phyloP scores from a whole-genome alignment of 2,329 filamentous ascomycete genomes.

The Hypomyces perniciosus region DNA sequence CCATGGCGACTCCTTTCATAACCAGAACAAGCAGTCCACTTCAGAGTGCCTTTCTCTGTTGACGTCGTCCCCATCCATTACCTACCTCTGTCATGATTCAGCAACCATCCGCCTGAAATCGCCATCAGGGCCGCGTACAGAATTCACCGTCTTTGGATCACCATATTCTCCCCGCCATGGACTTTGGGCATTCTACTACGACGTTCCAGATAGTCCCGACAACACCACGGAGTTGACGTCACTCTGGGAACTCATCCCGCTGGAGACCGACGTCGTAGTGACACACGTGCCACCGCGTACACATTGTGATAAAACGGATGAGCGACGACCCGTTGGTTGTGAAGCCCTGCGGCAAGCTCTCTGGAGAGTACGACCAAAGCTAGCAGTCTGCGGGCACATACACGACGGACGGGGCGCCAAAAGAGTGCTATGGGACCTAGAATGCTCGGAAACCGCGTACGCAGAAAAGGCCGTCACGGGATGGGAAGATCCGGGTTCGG shows the following conservation, averaged over 20 bases:
- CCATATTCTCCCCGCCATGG: slow-evolving; percentile 55
- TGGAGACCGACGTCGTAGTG: slow-evolving; percentile 58
- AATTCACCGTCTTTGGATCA: slow-evolving; percentile 64
- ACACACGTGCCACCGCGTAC: slow-evolving; percentile 63
- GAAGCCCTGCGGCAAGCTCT: slow-evolving; percentile 51
- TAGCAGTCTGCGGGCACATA: slow-evolving; percentile 67
- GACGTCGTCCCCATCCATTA: slow-evolving; percentile 48
- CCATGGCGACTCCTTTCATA: slow-evolving; percentile 50
- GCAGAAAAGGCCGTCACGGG: slow-evolving; percentile 37
- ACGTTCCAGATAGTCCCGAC: slow-evolving; percentile 19
- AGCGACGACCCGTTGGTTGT: slow-evolving; percentile 48
- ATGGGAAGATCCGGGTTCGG: slow-evolving; percentile 56
- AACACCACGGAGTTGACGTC: slow-evolving; percentile 21
- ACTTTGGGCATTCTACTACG: slow-evolving; percentile 65
- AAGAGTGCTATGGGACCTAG: slow-evolving; percentile 54
- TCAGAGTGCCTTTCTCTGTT: slow-evolving; percentile 50
- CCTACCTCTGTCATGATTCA: slow-evolving; percentile 58
- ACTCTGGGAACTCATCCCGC: slow-evolving; percentile 58
- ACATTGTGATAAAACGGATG: slow-evolving; percentile 48
- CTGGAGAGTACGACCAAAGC: slow-evolving; percentile 54
- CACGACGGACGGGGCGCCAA: slow-evolving; percentile 62
- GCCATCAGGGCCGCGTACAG: slow-evolving; percentile 48
- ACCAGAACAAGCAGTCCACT: slow-evolving; percentile 47
- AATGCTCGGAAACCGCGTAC: slow-evolving; percentile 32
- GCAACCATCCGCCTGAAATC: slow-evolving; percentile 48